Base-by-base conservation (phyloP, 441 rosid genomes). In the Arabidopsis lyrata region DNA sequence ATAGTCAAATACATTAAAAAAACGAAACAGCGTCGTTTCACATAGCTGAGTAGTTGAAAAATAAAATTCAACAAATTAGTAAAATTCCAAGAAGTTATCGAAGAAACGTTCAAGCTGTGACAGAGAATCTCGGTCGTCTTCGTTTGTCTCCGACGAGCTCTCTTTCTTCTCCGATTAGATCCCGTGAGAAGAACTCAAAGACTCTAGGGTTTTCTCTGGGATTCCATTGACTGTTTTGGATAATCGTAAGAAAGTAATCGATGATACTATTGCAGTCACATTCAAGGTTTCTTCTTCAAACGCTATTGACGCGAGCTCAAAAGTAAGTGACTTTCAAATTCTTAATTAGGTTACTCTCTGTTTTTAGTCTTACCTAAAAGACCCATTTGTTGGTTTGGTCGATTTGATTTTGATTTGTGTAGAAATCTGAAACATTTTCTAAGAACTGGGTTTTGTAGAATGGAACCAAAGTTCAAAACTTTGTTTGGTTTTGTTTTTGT, bases 281-380 rank as follows among this genome's bases (percentile, higher is more conserved):
- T 78, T 95, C 99, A 75, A 85, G 95, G 81, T 93, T 95, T 80
- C 98, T 95, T 68, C 93, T 90, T 70, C 92, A 92, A 73, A 88
- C 89, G 71, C 81, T 95, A 75, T 58, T 80, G 73, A 90, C 86
- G 78, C 92, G 96, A 31, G 81, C 87, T 34, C 90, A 88, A 10
- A 88, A 87, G 99, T 95, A 63, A 64, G 84, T 54, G 3, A 6
- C 53, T 49, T 58, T 53, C 27, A 3, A 20, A 16, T 58, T 13
- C 60, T 50, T 34, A 8, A 50, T 32, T 29, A 24, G 27, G 27
- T 24, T 24, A 24, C 27, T 32, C 45, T 68, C n/a, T 3, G 31
- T 14, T 44, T 44, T n/a, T 24, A 24, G 4, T 8, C 47, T 45
- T 29, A 24, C 8, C 1, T 64, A 20, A 10, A 10, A 64, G 29